phyloP scores from a whole-genome alignment of 257 asterid genomes.

The Petunia axillaris region DNA sequence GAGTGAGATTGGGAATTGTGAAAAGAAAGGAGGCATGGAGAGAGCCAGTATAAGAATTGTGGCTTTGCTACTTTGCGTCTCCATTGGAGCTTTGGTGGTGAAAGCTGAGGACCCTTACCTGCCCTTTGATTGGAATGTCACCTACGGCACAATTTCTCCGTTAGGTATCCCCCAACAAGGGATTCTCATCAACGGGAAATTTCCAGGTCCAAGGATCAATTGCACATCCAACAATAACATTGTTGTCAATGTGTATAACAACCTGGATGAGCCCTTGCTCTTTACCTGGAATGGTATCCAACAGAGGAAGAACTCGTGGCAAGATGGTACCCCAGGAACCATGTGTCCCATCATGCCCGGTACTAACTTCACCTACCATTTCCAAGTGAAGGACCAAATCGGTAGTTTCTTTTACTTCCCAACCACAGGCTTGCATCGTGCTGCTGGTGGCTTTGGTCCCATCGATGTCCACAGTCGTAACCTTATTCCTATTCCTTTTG shows the following conservation, averaged over 20 bases:
- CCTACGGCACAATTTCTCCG: slow-evolving; percentile 53
- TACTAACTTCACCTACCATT: slow-evolving; percentile 44
- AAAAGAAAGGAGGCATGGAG: background rate
- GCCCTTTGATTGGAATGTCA: slow-evolving; percentile 52
- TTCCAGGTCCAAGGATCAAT: slow-evolving; percentile 57
- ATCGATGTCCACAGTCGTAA: slow-evolving; percentile 51
- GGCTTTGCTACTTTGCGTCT: slow-evolving; percentile 46
- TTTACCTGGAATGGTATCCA: slow-evolving; percentile 50
- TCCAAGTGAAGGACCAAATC: slow-evolving; percentile 66
- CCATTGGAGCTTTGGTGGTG: slow-evolving; percentile 35
- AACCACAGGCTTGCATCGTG: slow-evolving; percentile 45
- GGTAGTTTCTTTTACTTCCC: slow-evolving; percentile 58
- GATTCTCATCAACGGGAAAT: slow-evolving; percentile 57
- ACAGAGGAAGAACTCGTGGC: slow-evolving; percentile 61
- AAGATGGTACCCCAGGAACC: slow-evolving; percentile 56
- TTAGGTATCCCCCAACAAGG: slow-evolving; percentile 60
- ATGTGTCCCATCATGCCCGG: slow-evolving; percentile 62
- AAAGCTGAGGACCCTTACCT: slow-evolving; percentile 59
- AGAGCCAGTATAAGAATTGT: slow-evolving; percentile 24
- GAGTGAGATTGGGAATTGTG: background rate
- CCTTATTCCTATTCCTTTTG: slow-evolving; percentile 55
- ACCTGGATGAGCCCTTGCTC: slow-evolving; percentile 57
- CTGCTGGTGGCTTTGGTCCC: slow-evolving; percentile 53
- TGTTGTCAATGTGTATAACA: slow-evolving; percentile 45
- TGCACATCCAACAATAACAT: slow-evolving; percentile 59